A percentile compares a stretch with the other conserved stretches of the same genome.
phyloP scores from a whole-genome alignment of 192 early-diverging fungal species.

The Mortierella alpina region DNA sequence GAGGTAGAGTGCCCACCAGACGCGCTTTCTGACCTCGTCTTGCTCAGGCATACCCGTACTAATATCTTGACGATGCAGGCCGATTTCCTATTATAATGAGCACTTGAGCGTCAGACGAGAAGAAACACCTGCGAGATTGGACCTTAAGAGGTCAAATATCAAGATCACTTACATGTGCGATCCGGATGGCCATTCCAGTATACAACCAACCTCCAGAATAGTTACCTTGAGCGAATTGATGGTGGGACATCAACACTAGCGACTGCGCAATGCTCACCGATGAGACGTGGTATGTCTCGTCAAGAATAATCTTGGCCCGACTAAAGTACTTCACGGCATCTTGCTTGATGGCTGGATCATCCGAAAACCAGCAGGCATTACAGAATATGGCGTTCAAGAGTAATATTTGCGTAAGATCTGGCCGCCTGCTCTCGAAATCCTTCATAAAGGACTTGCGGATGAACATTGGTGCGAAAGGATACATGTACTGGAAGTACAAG shows the following conservation, averaged over 20 bases:
- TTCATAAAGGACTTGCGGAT: slow-evolving; percentile 61
- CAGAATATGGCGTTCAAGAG: slow-evolving; percentile 66
- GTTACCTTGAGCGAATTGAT: slow-evolving; percentile 72
- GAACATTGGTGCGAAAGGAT: slow-evolving; percentile 75
- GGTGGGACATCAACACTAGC: slow-evolving; percentile 70
- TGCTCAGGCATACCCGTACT: slow-evolving; percentile 19
- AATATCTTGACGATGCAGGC: slow-evolving; percentile 33
- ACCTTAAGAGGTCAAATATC: neutral
- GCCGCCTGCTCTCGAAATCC: slow-evolving; percentile 24
- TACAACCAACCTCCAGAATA: slow-evolving; percentile 78
- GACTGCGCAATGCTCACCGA: slow-evolving; percentile 70
- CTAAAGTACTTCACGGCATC: slow-evolving; percentile 64
- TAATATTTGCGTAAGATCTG: slow-evolving; percentile 47
- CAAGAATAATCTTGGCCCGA: slow-evolving; percentile 75
- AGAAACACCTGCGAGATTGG: neutral
- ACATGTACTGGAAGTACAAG: slow-evolving; percentile 74
- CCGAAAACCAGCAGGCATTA: slow-evolving; percentile 58
- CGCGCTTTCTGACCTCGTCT: slow-evolving; percentile 28
- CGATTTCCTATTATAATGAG: slow-evolving; percentile 16
- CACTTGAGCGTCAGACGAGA: neutral
- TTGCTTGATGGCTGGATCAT: slow-evolving; percentile 44
- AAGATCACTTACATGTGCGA: slow-evolving; percentile 54
- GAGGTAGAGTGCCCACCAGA: slow-evolving; percentile 32
- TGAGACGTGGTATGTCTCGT: slow-evolving; percentile 71
- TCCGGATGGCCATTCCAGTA: slow-evolving; percentile 60